These are phyloP conservation scores for Wickerhamomyces ciferrii DNA, from an alignment of 805 yeast genomes.

Conservation along the genomic window DNA sequence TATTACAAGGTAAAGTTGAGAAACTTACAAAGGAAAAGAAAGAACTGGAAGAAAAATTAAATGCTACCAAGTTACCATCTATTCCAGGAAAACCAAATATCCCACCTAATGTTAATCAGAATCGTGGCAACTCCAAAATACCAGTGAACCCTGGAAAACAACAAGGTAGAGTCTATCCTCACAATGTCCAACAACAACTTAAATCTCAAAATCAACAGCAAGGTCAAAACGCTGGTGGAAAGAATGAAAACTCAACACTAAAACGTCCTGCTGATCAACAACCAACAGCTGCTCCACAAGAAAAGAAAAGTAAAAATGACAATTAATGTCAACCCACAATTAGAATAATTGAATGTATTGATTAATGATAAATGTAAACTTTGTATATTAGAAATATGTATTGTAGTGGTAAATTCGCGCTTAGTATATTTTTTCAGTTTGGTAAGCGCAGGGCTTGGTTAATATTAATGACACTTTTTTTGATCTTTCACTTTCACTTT, in stretches of 20 bases:
- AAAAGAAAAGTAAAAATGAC: slow-evolving; percentile 1
- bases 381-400: background rate
- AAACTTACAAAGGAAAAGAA: slow-evolving; percentile 31
- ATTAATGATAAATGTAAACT: background rate
- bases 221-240: background rate
- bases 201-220: background rate
- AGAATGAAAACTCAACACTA: background rate
- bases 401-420: background rate
- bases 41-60: slow-evolving; percentile 27
- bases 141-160: background rate
- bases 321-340: background rate
- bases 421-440: background rate
- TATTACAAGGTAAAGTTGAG: slow-evolving; percentile 36
- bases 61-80: slow-evolving; percentile 13
- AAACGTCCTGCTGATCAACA: slow-evolving; percentile 1
- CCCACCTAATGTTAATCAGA: background rate
- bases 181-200: too few relatives aligned
- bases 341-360: background rate
- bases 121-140: background rate
- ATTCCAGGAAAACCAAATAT: background rate
- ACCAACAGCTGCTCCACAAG: slow-evolving; percentile 1
- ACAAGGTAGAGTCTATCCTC: too few relatives aligned
- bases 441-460: background rate
- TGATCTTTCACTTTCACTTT: background rate
- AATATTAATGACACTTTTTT: too few relatives aligned